Evolutionary conservation across 2,329 filamentous ascomycete genomes (phyloP), one percentile per base, ranked within the genome.

Genomic region (Talaromyces pinophilus): DNA sequence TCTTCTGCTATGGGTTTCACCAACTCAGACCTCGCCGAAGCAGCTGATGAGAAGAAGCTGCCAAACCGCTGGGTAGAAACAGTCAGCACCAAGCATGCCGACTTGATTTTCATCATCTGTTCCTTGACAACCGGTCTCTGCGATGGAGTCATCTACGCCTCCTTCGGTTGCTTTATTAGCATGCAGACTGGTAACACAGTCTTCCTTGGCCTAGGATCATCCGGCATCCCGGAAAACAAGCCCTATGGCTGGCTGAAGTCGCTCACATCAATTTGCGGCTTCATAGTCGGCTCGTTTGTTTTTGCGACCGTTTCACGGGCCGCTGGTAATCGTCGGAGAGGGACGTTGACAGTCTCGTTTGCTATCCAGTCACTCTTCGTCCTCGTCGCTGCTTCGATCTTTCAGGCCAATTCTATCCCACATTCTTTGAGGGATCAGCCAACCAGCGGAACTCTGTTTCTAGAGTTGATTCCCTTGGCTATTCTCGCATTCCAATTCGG

Each of bases 101-200:
- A 80, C 63, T 64, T 78, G 19, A 69, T 80, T 59, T 80, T 73
- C 48, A 67, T 76, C 15, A 72, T 76, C 67, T 82, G 69, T 67
- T 82, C 64, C 72, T 77, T 82, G 62, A 71, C 78, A 38, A 82
- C 80, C 0, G 81, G 81, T 1, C 74, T 82, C 19, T 80, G 80
- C 61, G 81, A 82, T 67, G 79, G 78, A 66, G 77, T 78, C 46
- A 77, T 80, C 11, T 82, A 81, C 73, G 81, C 80, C 70, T 79
- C 79, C 15, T 82, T 81, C 79, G 79, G 76, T 40, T 82, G 80
- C 67, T 82, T 82, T 71, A 72, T 82, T 46, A 79, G 78, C 61
- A 82, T 82, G 80, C 81, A 82, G 67, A 82, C 81, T 1, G 81
- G 81, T 81, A 77, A 82, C 69, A 82, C 81, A 30, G 74, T 82